Base-by-base conservation (phyloP, 176 grass and related monocot species). In the Leersia perrieri region DNA sequence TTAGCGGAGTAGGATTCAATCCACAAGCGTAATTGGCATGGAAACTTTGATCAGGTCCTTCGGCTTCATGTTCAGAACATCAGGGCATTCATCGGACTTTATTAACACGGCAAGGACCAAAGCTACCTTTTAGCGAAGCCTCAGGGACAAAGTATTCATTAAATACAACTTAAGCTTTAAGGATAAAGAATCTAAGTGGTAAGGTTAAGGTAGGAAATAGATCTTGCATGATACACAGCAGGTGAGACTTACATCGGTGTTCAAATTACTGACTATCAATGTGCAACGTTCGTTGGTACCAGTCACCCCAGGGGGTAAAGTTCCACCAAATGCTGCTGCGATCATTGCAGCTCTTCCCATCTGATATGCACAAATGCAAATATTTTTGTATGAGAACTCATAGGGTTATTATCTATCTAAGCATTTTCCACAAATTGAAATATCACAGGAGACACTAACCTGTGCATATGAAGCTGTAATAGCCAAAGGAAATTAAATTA, bases 181-280 rank as follows among this genome's bases (percentile, higher is more conserved):
- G 32, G 45, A 77, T 35, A 73, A 82, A 1, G 9, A 65, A 31
- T 11, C 4, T 40, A 66, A 49, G 22, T 40, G 36, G 15, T n/a
- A 47, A 33, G 18, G n/a, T 63, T 47, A 63, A 34, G 39, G 33
- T 18, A 75, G 14, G 44, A 66, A 39, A 66, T 7, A 62, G 27
- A 73, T 2, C 22, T 58, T 30, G 10, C 68, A 67, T 39, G 32
- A 26, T 32, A 45, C 29, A 41, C 60, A 68, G 61, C 23, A 87
- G 68, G 26, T 60, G 14, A 80, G 40, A 85, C 92, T 99, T 99
- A 99, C 93, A 74, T 91, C 90, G 73, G 90, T 81, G 82, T 99
- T 89, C 77, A 99, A 89, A 88, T 99, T 99, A 89, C 92, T 99
- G 69, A 91, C 90, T 79, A 99, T 88, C 20, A 99, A 81, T 47